phyloP scores from a whole-genome alignment of 192 early-diverging fungal genomes.

The Entophlyctis luteolus region DNA sequence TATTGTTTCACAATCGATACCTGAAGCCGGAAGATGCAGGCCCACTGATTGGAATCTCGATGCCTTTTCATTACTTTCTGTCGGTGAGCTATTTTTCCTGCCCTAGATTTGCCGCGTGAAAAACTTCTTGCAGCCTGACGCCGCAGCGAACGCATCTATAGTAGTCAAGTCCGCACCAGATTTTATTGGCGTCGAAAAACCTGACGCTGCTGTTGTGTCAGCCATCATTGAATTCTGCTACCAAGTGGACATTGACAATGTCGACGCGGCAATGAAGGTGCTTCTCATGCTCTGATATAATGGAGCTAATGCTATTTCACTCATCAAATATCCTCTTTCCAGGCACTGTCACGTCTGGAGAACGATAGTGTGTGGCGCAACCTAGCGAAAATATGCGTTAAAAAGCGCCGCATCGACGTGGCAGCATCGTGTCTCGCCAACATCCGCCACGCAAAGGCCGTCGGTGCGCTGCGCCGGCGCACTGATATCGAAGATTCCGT shows the following conservation, averaged over 20 bases:
- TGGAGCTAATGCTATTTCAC: background rate
- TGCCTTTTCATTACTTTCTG: constrained; percentile 45
- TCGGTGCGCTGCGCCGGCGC: constrained; percentile 28
- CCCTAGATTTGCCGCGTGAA: too few relatives aligned
- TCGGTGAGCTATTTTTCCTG: constrained; percentile 20
- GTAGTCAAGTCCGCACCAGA: constrained; percentile 26
- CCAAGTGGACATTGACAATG: constrained; percentile 45
- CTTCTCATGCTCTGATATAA: background rate
- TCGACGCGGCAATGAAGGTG: constrained; percentile 51
- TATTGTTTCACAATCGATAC: constrained; percentile 34
- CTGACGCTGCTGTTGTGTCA: constrained; percentile 28
- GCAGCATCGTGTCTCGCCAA: constrained; percentile 43
- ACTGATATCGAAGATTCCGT: constrained; percentile 3
- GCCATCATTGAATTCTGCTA: constrained; percentile 50
- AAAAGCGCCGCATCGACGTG: constrained; percentile 37
- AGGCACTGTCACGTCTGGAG: constrained; percentile 41
- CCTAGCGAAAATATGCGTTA: constrained; percentile 51
- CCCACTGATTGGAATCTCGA: constrained; percentile 30
- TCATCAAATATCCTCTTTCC: background rate
- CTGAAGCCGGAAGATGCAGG: constrained; percentile 10
- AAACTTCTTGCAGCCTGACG: background rate
- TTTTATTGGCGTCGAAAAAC: constrained; percentile 36
- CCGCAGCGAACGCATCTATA: background rate
- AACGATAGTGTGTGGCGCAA: constrained; percentile 48
- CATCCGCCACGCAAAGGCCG: constrained; percentile 42